Evolutionary conservation across 305 asterid species (phyloP).

Genomic region (Vinca major): DNA sequence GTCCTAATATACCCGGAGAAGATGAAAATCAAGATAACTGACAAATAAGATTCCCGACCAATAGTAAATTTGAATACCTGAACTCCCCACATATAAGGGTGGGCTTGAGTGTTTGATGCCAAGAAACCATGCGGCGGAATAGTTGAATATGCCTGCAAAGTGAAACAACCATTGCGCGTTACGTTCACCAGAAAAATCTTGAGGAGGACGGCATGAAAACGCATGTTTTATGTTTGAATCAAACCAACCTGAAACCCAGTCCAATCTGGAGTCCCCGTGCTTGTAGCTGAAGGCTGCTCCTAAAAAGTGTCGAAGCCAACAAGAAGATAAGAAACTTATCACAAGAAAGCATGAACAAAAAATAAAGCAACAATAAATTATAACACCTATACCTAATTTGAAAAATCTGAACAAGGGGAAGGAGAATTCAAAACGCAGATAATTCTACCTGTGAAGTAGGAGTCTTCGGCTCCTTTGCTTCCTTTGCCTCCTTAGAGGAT

Average conservation of each 20-base stretch:
- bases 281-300: constrained; percentile 65
- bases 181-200: constrained; percentile 1
- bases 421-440: neutral
- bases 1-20: neutral
- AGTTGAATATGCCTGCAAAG: constrained; percentile 73
- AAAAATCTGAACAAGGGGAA: neutral
- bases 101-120: constrained; percentile 84
- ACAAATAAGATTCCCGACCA: neutral
- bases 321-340: constrained; percentile 1
- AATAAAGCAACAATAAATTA: neutral
- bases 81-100: constrained; percentile 99
- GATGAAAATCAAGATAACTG: neutral
- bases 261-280: constrained; percentile 71
- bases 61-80: constrained; percentile 41
- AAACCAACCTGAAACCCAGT: constrained; percentile 74
- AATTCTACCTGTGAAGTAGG: constrained; percentile 54
- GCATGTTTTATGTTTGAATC: neutral
- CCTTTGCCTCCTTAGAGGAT: constrained; percentile 53
- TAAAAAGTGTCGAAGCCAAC: constrained; percentile 24
- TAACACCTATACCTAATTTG: neutral
- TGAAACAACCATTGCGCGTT: constrained; percentile 15
- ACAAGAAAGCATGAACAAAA: neutral
- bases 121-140: constrained; percentile 88
- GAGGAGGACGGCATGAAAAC: constrained; percentile 1
- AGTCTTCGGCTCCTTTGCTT: constrained; percentile 62